Base-by-base conservation (phyloP, 169 alveolate genomes). In the Babesia bigemina region DNA sequence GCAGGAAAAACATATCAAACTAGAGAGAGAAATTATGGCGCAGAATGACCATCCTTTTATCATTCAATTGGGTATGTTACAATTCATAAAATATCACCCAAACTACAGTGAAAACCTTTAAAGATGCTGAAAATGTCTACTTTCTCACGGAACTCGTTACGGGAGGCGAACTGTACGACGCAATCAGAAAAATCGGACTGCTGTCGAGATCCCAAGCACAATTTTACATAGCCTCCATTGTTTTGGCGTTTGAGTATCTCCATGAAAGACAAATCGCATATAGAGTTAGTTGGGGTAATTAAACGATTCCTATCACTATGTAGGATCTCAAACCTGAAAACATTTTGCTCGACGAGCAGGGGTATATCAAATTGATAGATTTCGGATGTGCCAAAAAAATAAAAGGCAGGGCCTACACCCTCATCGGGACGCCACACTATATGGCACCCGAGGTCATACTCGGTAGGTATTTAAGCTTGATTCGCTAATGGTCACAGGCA, bases 301-400 rank as follows among this genome's bases (percentile, higher is more conserved):
- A 39, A 50, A 21, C 10, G 12, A 50, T 9, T 16, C 57, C 14
- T 0, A 9, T 11, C 21, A 21, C n/a, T 21, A n/a, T 28, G 7
- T 76, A 86, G 84, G 97, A 97, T 85, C 84, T 98, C 47, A 98
- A 97, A 82, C 99, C 99, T 17, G 99, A 98, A 84, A 98, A 96
- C 84, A 93, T 97, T n/a, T 89, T 97, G 75, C 89, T 96, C 60
- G 99, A 95, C 79, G 92, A 93, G 53, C 97, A 97, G 66, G 99
- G 99, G n/a, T 96, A 95, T 84, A 91, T 97, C 36, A 98, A 96
- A 76, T 86, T 97, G 57, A 95, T 96, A 45, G 99, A 97, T 85
- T 93, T 98, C 57, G 99, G 99, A 39, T 95, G 98, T 71, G 98
- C 99, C 29, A 96, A 95, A 79, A 94, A 92, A 62, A 89, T 97